phyloP scores from a whole-genome alignment of 2,329 filamentous ascomycete species.

The Talaromyces atroroseus region DNA sequence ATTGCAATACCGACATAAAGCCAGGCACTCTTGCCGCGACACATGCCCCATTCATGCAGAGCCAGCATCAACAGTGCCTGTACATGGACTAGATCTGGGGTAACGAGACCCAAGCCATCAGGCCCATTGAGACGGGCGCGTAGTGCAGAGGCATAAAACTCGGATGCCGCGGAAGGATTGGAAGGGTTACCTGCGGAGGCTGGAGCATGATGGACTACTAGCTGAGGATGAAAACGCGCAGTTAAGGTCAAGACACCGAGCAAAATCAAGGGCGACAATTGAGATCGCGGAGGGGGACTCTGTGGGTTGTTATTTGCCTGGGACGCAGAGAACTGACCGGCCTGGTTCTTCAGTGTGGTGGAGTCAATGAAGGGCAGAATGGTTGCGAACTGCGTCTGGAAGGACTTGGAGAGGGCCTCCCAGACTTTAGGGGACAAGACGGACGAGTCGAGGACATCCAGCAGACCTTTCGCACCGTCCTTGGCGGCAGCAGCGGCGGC shows the following conservation, averaged over 20 bases:
- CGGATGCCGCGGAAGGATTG: slow-evolving; percentile 48
- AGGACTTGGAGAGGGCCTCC: slow-evolving; percentile 54
- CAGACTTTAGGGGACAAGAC: slow-evolving; percentile 52
- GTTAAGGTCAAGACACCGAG: slow-evolving; percentile 53
- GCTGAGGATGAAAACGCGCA: slow-evolving; percentile 48
- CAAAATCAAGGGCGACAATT: slow-evolving; percentile 46
- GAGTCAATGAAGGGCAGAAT: slow-evolving; percentile 54
- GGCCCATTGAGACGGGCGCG: slow-evolving; percentile 42
- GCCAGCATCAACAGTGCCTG: slow-evolving; percentile 54
- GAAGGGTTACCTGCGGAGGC: slow-evolving; percentile 36
- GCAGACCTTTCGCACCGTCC: slow-evolving; percentile 28
- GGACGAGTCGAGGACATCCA: slow-evolving; percentile 46
- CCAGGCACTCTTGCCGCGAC: slow-evolving; percentile 50
- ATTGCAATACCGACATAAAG: slow-evolving; percentile 44
- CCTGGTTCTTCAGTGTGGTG: slow-evolving; percentile 48
- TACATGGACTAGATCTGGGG: slow-evolving; percentile 45
- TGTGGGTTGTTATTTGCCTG: slow-evolving; percentile 20
- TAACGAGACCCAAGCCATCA: slow-evolving; percentile 37
- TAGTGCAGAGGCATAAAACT: slow-evolving; percentile 52
- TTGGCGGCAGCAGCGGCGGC: slow-evolving; percentile 22
- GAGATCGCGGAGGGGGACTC: slow-evolving; percentile 25
- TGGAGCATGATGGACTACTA: slow-evolving; percentile 47
- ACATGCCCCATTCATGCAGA: slow-evolving; percentile 54
- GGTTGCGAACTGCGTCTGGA: slow-evolving; percentile 53
- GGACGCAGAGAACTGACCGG: slow-evolving; percentile 33